These are phyloP conservation scores for Penicillium capsulatum DNA, from an alignment of 2,329 filamentous ascomycete species.

Conservation along the genomic window DNA sequence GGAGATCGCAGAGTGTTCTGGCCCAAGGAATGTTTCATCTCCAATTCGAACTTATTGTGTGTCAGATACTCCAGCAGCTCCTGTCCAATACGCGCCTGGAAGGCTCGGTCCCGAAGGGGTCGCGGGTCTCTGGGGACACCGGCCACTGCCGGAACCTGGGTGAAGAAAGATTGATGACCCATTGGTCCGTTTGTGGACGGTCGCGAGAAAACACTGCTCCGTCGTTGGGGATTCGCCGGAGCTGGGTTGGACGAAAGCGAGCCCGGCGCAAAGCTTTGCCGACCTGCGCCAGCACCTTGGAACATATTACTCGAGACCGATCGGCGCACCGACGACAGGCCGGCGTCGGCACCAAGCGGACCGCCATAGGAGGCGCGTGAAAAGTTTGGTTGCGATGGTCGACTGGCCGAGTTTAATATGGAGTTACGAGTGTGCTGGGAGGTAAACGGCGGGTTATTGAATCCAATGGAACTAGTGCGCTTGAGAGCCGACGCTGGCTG, in stretches of 20 bases:
- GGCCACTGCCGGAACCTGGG: conserved; percentile 74
- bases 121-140: conserved; percentile 83
- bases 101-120: conserved; percentile 74
- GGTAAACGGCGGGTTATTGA: conserved; percentile 60
- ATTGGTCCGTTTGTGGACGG: conserved; percentile 64
- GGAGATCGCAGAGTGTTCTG: conserved; percentile 89
- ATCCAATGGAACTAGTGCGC: conserved; percentile 73
- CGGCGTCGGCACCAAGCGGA: conserved; percentile 71
- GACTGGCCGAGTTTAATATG: conserved; percentile 77
- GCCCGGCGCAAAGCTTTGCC: conserved; percentile 68
- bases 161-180: conserved; percentile 89
- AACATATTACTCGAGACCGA: conserved; percentile 69
- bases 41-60: conserved; percentile 93
- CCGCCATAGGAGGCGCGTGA: conserved; percentile 71
- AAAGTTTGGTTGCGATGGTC: conserved; percentile 83
- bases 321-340: conserved; percentile 75
- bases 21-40: conserved; percentile 91
- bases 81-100: conserved; percentile 76
- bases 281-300: conserved; percentile 53
- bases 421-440: conserved; percentile 75
- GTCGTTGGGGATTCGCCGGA: conserved; percentile 52
- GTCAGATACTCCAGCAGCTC: conserved; percentile 89
- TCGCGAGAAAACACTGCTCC: conserved; percentile 83
- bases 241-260: conserved; percentile 52
- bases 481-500: conserved; percentile 93